A percentile compares a stretch with the other conserved stretches of the same genome.
phyloP scores from a whole-genome alignment of 164 flowering plant species.

The Magnolia sinica region DNA sequence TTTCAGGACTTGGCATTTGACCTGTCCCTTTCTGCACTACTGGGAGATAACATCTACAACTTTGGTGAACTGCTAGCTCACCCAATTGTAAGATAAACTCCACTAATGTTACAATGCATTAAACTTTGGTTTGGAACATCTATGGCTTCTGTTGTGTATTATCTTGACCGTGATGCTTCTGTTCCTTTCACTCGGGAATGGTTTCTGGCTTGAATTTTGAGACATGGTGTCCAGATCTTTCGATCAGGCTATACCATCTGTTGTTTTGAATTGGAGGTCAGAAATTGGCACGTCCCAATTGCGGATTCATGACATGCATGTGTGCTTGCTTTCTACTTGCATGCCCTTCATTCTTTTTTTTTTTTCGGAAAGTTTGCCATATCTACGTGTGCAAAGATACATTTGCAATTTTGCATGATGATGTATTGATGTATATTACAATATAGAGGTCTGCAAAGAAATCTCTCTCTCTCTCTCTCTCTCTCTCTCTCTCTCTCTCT shows the following conservation, averaged over 20 bases:
- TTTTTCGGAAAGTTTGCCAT: too few species aligned
- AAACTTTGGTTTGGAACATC: not conserved
- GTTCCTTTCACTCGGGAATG: not conserved
- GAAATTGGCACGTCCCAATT: too few species aligned
- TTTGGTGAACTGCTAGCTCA: constrained; percentile 95
- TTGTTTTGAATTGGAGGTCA: too few species aligned
- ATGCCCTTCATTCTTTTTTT: too few species aligned
- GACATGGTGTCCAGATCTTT: not conserved
- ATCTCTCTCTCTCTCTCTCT: too few species aligned
- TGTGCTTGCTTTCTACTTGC: too few species aligned
- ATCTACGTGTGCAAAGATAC: too few species aligned
- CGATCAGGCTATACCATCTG: not conserved
- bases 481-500: too few species aligned
- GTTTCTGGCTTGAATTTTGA: not conserved
- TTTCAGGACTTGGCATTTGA: constrained; percentile 95
- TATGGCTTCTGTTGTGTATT: not conserved
- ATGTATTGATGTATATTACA: too few species aligned
- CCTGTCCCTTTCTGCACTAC: constrained; percentile 80
- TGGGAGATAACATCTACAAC: constrained; percentile 95
- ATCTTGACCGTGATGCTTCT: not conserved
- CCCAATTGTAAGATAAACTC: constrained; percentile 66
- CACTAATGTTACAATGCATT: not conserved
- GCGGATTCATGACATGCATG: too few species aligned
- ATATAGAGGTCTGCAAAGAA: too few species aligned
- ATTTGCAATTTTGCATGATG: too few species aligned